Evolutionary conservation across 345 rosid genomes (phyloP).

Genomic region (Eucalyptus cloeziana): DNA sequence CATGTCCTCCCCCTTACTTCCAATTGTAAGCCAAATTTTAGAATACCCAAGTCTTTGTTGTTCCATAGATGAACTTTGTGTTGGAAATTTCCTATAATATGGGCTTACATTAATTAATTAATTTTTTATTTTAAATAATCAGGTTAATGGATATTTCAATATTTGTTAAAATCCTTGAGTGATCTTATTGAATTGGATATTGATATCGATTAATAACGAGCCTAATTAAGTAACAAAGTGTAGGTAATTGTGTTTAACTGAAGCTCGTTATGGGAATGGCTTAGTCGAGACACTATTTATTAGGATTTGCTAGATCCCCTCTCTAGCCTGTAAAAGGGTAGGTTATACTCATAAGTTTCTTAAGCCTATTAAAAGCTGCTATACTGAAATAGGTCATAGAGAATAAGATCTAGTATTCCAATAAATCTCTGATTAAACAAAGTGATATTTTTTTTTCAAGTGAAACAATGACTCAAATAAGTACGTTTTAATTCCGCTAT

Average conservation of each 20-base stretch:
- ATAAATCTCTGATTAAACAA: rapidly evolving
- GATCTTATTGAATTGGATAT: no score
- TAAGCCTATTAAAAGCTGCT: rapidly evolving
- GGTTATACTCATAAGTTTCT: rapidly evolving
- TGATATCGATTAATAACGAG: rapidly evolving
- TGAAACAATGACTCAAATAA: rapidly evolving
- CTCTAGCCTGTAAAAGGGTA: rapidly evolving
- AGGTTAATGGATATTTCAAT: rapidly evolving
- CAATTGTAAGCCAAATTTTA: no score
- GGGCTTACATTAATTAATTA: no score
- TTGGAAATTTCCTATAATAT: no score
- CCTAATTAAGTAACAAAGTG: rapidly evolving
- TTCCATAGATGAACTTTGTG: background rate
- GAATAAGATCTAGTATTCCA: rapidly evolving
- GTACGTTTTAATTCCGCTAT: rapidly evolving
- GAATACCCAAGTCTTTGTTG: background rate
- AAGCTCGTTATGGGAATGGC: rapidly evolving
- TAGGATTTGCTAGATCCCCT: rapidly evolving
- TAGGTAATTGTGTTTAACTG: rapidly evolving
- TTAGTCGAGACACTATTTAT: rapidly evolving
- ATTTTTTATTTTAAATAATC: no score
- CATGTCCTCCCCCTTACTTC: background rate
- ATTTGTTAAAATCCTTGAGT: no score
- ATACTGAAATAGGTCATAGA: rapidly evolving
- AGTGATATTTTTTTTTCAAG: no score